A percentile compares a stretch with the other conserved stretches of the same genome.
These are phyloP conservation scores for Metschnikowia borealis DNA, from an alignment of 805 yeast species.

Conservation along the genomic window DNA sequence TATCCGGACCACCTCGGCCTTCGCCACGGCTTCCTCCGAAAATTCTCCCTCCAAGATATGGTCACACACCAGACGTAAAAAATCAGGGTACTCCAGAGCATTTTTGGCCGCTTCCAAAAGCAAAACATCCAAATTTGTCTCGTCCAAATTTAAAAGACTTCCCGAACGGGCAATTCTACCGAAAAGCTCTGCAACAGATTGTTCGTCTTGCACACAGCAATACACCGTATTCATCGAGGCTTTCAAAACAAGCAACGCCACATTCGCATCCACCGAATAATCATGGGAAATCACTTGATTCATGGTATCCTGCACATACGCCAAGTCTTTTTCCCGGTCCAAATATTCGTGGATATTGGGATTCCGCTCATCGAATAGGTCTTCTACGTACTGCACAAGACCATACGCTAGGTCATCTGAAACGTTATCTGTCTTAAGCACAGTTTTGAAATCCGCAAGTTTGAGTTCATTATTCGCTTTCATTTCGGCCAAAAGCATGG, in stretches of 20 bases:
- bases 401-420: conserved; percentile 20
- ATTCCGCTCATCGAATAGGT: conserved; percentile 22
- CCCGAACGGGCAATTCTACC: not conserved
- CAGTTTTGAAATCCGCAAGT: conserved; percentile 16
- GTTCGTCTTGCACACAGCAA: conserved; percentile 6
- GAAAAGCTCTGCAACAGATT: conserved; percentile 1
- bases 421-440: conserved; percentile 11
- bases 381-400: conserved; percentile 26
- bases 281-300: not conserved
- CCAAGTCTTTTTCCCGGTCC: conserved; percentile 26
- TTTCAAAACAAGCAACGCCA: conserved; percentile 22
- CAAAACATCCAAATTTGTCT: not conserved
- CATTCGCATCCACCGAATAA: not conserved
- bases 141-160: not conserved
- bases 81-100: not conserved
- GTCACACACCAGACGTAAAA: not conserved
- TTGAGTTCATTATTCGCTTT: conserved; percentile 7
- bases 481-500: conserved; percentile 15
- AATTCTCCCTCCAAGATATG: not conserved
- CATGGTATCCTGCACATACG: conserved; percentile 6
- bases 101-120: not conserved
- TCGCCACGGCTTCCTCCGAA: not conserved
- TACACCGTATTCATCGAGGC: conserved; percentile 20
- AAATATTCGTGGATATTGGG: conserved; percentile 37
- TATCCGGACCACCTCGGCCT: not conserved